These are phyloP conservation scores for Suillus decipiens DNA, from an alignment of 768 basidiomycete species.

Conservation along the genomic window DNA sequence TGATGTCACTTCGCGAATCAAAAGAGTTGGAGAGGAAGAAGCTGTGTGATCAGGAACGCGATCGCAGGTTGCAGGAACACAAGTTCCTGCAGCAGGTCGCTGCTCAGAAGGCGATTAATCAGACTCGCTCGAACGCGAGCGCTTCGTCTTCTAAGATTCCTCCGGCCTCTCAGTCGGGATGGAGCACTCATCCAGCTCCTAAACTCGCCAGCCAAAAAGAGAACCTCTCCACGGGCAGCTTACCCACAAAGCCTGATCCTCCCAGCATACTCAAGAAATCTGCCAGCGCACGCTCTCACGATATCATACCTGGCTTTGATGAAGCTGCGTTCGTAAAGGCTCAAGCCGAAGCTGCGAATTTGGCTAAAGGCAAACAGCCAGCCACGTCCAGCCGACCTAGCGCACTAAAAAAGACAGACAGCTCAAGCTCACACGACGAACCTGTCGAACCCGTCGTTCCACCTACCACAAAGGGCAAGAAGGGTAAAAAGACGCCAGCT, in stretches of 20 bases:
- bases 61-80: conserved; percentile 24
- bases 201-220: conserved; percentile 30
- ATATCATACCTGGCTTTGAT: conserved; percentile 30
- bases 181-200: conserved; percentile 19
- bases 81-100: conserved; percentile 17
- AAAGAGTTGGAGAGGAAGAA: conserved; percentile 35
- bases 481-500: conserved; percentile 26
- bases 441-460: background rate
- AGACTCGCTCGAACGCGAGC: conserved; percentile 14
- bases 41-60: conserved; percentile 31
- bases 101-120: conserved; percentile 16
- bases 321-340: conserved; percentile 10
- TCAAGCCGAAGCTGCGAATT: conserved; percentile 1
- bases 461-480: conserved; percentile 23
- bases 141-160: conserved; percentile 19
- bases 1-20: conserved; percentile 35
- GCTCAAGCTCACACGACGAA: conserved; percentile 6
- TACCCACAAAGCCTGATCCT: conserved; percentile 23
- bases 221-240: conserved; percentile 20
- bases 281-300: conserved; percentile 27
- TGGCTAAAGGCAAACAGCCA: conserved; percentile 2
- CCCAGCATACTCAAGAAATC: conserved; percentile 26
- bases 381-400: background rate
- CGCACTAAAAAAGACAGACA: conserved; percentile 9
- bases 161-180: conserved; percentile 1